phyloP scores from a whole-genome alignment of 2,329 filamentous ascomycete species.

The Verticillium tricorpus region DNA sequence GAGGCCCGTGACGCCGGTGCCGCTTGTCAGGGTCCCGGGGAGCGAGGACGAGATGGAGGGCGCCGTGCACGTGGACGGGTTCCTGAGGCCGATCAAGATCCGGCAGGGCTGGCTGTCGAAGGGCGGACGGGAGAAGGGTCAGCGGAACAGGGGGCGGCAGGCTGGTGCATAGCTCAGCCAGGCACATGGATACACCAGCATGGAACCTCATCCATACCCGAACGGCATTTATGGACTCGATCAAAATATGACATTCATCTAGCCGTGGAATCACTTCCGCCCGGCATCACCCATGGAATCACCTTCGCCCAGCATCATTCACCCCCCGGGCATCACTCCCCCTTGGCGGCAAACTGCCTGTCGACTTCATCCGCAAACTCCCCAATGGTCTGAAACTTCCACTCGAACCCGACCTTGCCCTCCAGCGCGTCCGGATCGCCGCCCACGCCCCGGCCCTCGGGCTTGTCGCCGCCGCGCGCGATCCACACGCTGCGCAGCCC shows the following conservation, averaged over 20 bases:
- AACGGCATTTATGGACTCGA: no score
- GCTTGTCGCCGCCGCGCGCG: constrained; percentile 50
- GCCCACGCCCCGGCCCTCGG: constrained; percentile 21
- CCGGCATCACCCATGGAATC: background rate
- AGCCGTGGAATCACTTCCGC: no score
- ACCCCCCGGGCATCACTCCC: background rate
- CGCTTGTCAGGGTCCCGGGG: constrained; percentile 18
- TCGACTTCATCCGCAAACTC: constrained; percentile 57
- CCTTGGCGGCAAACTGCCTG: constrained; percentile 14
- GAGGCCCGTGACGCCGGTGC: constrained; percentile 11
- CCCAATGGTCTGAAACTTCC: constrained; percentile 53
- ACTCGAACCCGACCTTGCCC: constrained; percentile 44
- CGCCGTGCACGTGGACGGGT: constrained; percentile 65
- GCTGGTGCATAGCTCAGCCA: background rate
- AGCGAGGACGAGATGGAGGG: constrained; percentile 54
- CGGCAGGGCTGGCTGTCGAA: constrained; percentile 38
- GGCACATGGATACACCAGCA: background rate
- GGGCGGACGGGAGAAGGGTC: constrained; percentile 27
- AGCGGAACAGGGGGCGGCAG: background rate
- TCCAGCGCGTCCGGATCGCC: constrained; percentile 30
- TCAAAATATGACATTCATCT: no score
- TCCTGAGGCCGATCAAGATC: constrained; percentile 51
- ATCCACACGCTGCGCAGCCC: constrained; percentile 65
- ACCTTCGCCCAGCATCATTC: background rate
- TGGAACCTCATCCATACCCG: no score